Base-by-base conservation (phyloP, 2,329 filamentous ascomycete genomes). In the Stylonectria norvegica region DNA sequence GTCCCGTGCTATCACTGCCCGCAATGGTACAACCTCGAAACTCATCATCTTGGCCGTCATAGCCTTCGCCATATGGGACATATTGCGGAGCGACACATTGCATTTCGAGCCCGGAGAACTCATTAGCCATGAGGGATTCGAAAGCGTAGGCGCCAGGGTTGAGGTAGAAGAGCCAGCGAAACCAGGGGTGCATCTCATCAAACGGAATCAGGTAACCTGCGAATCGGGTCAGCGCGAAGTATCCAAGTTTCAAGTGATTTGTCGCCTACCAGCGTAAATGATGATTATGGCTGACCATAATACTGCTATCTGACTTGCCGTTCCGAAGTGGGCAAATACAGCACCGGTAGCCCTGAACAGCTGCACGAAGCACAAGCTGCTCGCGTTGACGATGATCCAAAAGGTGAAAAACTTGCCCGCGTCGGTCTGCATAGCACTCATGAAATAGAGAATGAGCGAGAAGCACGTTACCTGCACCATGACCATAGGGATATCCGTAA, bases 281-380 rank as follows among this genome's bases (percentile, higher is more conserved):
- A 60, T 56, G 9, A 60, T 50, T 3, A 60, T 45, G 5, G 54
- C 59, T 4, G 57, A 58, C 19, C 55, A 12, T 20, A 56, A 29
- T 5, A 58, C 59, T 4, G 52, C 45, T 6, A 61, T 38, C 16
- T 58, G 48, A 10, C 52, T 53, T 0, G 59, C 59, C 4, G 52
- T 36, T 6, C 55, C 59, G 22, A 61, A 60, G 2, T 75, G 73
- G 2, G 75, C 78, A 4, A 76, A 82, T 20, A 84, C 64, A 1
- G 80, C 72, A 1, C 81, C 83, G 45, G 86, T 78, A 68, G 82
- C 79, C 4, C 83, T 74, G 59, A 84, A 86, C 19, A 86, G 62
- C 5, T 80, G 70, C 0, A 79, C 83, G 42, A 85, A 70, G 42
- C 73, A 76, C 22, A 86, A 70, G 0, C 80, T 82, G 2, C 67